Percentiles rank a stretch among this genome's conserved stretches.
Evolutionary conservation across 805 yeast species (phyloP).

Genomic region (Kuraishia piskuri): DNA sequence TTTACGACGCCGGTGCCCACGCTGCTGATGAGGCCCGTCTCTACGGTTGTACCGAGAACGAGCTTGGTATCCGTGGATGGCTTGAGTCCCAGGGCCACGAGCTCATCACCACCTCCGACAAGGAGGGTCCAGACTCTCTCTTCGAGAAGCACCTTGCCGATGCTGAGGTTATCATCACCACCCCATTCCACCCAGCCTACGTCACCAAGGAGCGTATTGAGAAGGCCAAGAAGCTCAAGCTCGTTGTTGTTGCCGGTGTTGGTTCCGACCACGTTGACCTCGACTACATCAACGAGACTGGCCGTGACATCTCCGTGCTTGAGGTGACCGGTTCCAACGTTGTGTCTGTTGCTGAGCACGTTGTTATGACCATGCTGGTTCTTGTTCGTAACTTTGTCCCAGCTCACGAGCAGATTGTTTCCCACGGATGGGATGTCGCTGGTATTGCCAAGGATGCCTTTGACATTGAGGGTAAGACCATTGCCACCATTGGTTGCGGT

Average conservation of each 20-base stretch:
- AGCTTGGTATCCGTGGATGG: slow-evolving; percentile 60
- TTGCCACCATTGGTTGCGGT: slow-evolving; percentile 79
- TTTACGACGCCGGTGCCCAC: slow-evolving; percentile 50
- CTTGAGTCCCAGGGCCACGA: slow-evolving; percentile 61
- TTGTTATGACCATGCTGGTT: slow-evolving; percentile 60
- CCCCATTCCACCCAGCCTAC: slow-evolving; percentile 81
- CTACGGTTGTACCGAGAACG: slow-evolving; percentile 68
- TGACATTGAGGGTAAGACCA: slow-evolving; percentile 67
- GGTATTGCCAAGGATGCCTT: slow-evolving; percentile 64
- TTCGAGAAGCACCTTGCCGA: slow-evolving; percentile 61
- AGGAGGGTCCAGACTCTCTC: slow-evolving; percentile 51
- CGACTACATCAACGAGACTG: slow-evolving; percentile 50
- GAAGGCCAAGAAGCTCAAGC: slow-evolving; percentile 62
- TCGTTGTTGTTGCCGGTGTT: slow-evolving; percentile 74
- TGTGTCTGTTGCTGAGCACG: slow-evolving; percentile 76
- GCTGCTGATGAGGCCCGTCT: slow-evolving; percentile 53
- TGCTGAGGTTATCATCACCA: slow-evolving; percentile 71
- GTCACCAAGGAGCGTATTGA: slow-evolving; percentile 57
- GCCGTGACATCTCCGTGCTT: slow-evolving; percentile 53
- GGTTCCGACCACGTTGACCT: slow-evolving; percentile 79
- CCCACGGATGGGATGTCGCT: slow-evolving; percentile 71
- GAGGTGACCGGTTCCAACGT: slow-evolving; percentile 84
- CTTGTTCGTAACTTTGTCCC: slow-evolving; percentile 74
- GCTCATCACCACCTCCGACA: slow-evolving; percentile 55
- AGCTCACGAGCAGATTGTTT: slow-evolving; percentile 59